A percentile compares a stretch with the other conserved stretches of the same genome.
These are phyloP conservation scores for Zea mays DNA, from an alignment of 176 grass and related monocot genomes.

Conservation along the genomic window DNA sequence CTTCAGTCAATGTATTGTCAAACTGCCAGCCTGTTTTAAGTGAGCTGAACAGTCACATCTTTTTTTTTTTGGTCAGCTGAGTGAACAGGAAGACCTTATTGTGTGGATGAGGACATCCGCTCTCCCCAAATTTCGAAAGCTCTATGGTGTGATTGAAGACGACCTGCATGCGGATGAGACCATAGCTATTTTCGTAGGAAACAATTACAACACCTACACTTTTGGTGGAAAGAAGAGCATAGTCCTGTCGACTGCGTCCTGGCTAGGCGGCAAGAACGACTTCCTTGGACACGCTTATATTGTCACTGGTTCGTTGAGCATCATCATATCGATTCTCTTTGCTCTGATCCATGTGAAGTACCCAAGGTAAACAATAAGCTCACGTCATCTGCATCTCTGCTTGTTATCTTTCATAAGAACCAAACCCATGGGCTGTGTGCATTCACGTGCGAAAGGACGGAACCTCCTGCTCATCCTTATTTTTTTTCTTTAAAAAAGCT, in stretches of 20 bases:
- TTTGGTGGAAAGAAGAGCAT: slow-evolving; percentile 84
- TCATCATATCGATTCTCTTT: slow-evolving; percentile 79
- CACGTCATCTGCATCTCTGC: background rate
- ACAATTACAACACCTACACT: slow-evolving; percentile 92
- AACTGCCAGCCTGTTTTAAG: background rate
- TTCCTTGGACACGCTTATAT: slow-evolving; percentile 89
- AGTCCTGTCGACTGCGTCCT: slow-evolving; percentile 70
- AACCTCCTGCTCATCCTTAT: background rate
- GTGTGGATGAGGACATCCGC: slow-evolving; percentile 92
- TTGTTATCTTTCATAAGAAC: slow-evolving; percentile 5
- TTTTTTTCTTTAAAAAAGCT: background rate
- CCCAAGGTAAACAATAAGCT: slow-evolving; percentile 65
- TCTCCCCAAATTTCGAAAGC: slow-evolving; percentile 84
- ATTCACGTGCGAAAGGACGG: background rate
- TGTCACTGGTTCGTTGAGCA: slow-evolving; percentile 55
- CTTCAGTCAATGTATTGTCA: background rate
- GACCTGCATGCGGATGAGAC: slow-evolving; percentile 60
- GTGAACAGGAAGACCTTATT: slow-evolving; percentile 88
- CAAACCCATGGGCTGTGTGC: background rate
- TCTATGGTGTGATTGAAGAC: slow-evolving; percentile 84
- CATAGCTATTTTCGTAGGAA: slow-evolving; percentile 60
- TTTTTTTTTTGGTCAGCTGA: slow-evolving; percentile 52
- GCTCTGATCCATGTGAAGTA: slow-evolving; percentile 79
- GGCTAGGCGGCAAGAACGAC: slow-evolving; percentile 89
- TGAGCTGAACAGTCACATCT: slow-evolving; percentile 18